phyloP scores from a whole-genome alignment of 176 grass and related monocot genomes.

The Zoysia japonica region DNA sequence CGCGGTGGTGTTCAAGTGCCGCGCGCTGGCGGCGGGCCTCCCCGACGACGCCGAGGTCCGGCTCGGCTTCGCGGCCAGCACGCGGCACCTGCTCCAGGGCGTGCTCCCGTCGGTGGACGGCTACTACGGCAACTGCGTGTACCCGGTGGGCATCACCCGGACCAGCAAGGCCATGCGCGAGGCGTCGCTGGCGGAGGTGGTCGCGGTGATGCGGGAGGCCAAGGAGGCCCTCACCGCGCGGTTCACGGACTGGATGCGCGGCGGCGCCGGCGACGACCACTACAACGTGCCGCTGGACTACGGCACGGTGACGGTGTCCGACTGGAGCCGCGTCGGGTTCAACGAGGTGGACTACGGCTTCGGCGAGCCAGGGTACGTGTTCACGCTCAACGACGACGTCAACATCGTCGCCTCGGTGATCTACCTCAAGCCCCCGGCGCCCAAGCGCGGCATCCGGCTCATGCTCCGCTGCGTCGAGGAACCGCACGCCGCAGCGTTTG shows the following conservation, averaged over 20 bases:
- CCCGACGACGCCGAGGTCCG: conserved; percentile 53
- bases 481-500: conserved; percentile 53
- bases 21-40: conserved; percentile 52
- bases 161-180: conserved; percentile 32
- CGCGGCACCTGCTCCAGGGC: conserved; percentile 59
- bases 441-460: conserved; percentile 72
- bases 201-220: conserved; percentile 67
- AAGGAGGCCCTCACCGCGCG: conserved; percentile 58
- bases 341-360: conserved; percentile 92
- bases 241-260: conserved; percentile 72
- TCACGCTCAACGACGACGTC: conserved; percentile 72
- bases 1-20: conserved; percentile 69
- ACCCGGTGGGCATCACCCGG: conserved; percentile 57
- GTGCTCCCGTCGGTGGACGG: conserved; percentile 63
- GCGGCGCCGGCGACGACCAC: conserved; percentile 50
- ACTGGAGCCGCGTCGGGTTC: conserved; percentile 81
- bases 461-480: conserved; percentile 79
- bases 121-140: conserved; percentile 85
- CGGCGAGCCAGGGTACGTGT: conserved; percentile 67
- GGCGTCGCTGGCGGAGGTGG: conserved; percentile 53
- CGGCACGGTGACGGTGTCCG: conserved; percentile 69
- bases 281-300: conserved; percentile 82
- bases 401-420: conserved; percentile 70
- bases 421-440: conserved; percentile 65
- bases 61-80: conserved; percentile 79